These are phyloP conservation scores for Trypanosoma platydactyli DNA, from an alignment of 208 protist genomes.

Conservation along the genomic window DNA sequence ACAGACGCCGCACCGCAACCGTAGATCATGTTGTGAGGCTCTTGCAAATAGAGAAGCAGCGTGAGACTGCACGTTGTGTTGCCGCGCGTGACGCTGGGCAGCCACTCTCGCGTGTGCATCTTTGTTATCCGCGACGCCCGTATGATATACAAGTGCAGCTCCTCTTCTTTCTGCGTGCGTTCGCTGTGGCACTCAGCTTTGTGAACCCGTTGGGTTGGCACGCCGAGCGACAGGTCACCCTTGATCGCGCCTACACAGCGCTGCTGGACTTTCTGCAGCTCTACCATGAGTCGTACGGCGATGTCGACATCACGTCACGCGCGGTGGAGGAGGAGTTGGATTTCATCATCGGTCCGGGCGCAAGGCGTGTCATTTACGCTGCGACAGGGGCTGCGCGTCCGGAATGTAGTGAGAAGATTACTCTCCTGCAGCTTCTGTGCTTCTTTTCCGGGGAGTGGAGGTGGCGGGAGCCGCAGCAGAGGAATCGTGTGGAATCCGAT, in stretches of 20 bases:
- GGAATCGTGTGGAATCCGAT: not conserved
- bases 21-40: slow-evolving; percentile 32
- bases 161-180: slow-evolving; percentile 37
- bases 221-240: slow-evolving; percentile 25
- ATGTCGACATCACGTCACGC: slow-evolving; percentile 17
- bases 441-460: slow-evolving; percentile 28
- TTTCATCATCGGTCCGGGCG: slow-evolving; percentile 19
- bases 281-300: not conserved
- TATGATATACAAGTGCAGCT: slow-evolving; percentile 30
- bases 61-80: slow-evolving; percentile 16
- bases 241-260: slow-evolving; percentile 33
- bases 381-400: not conserved
- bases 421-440: slow-evolving; percentile 8
- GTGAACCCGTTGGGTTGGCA: slow-evolving; percentile 38
- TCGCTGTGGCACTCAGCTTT: slow-evolving; percentile 21
- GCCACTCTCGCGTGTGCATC: slow-evolving; percentile 3
- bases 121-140: not conserved
- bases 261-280: slow-evolving; percentile 33
- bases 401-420: not conserved
- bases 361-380: slow-evolving; percentile 12
- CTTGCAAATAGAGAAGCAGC: slow-evolving; percentile 19
- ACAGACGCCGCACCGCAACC: slow-evolving; percentile 24
- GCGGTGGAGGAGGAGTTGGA: slow-evolving; percentile 19
- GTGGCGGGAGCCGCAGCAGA: not conserved
- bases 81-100: slow-evolving; percentile 6